phyloP scores from a whole-genome alignment of 208 protist genomes.

The Entamoeba moshkovskii region DNA sequence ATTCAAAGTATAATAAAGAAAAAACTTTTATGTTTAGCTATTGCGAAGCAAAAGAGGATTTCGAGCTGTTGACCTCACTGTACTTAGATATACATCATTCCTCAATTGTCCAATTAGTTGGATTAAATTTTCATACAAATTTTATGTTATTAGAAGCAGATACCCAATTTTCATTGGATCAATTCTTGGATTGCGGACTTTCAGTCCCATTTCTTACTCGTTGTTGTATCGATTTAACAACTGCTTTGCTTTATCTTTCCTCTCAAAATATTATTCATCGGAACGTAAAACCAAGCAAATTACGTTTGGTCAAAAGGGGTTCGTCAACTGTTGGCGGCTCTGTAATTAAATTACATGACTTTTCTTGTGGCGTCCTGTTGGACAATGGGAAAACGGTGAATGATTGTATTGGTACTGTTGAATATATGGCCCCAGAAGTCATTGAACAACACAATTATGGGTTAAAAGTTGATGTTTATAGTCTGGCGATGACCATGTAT shows the following conservation, averaged over 20 bases:
- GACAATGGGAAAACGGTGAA: not conserved
- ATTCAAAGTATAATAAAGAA: not conserved
- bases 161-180: not conserved
- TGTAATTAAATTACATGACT: not conserved
- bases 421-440: not conserved
- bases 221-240: not conserved
- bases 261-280: not conserved
- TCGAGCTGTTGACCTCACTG: not conserved
- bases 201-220: not conserved
- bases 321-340: not conserved
- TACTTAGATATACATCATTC: not conserved
- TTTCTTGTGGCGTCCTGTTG: not conserved
- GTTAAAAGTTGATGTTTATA: not conserved
- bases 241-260: not conserved
- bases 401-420: not conserved
- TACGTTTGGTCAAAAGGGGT: not conserved
- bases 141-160: not conserved
- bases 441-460: not conserved
- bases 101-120: not conserved
- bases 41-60: not conserved
- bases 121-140: not conserved
- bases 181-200: not conserved
- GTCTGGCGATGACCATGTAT: not conserved
- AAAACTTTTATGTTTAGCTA: not conserved
- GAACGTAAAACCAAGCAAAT: not conserved